Base-by-base conservation (phyloP, 306 rosid species). In the Potentilla sterilis region DNA sequence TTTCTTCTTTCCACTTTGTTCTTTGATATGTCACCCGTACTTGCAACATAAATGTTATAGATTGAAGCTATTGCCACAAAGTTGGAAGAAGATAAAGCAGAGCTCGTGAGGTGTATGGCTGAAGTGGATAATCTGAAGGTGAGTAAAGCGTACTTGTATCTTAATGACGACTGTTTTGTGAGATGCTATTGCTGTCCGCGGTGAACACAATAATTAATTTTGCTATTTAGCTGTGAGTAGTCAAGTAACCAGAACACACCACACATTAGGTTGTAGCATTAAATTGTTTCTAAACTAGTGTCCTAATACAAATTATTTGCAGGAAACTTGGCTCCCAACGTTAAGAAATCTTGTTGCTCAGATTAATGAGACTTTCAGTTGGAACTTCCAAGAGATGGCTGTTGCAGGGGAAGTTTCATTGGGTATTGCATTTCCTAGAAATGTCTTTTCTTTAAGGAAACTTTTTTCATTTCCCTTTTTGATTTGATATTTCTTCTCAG, bases 331-430 rank as follows among this genome's bases (percentile, higher is more conserved):
- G 98, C 97, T 95, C 75, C 96, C 95, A 34, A 89, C 89, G 37
- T 85, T 95, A 77, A 90, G 96, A 83, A 92, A 77, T 75, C 96
- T 95, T 66, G 98, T 95, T 70, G 86, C 86, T 37, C 88, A 81
- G 89, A 95, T 95, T 78, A 95, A 95, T 78, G 93, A 90, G 83
- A 92, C 93, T 62, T 95, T 95, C 65, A 84, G 96, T 59, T 83
- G 70, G 70, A 95, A 95, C 85, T 92, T 95, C 82, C 89, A 83
- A 87, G 97, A 95, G 86, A 95, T 95, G 98, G 98, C 97, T 64
- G 97, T 95, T 79, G 98, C 98, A 14, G 98, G 98, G 80, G 98
- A 95, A 86, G 97, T 95, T 81, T 88, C 88, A 67, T 81, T 95
- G 79, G 97, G 98, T 95, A 75, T 48, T 63, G 24, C 44, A 69